phyloP scores from a whole-genome alignment of 2,329 filamentous ascomycete species.

The Mariannaea elegans region DNA sequence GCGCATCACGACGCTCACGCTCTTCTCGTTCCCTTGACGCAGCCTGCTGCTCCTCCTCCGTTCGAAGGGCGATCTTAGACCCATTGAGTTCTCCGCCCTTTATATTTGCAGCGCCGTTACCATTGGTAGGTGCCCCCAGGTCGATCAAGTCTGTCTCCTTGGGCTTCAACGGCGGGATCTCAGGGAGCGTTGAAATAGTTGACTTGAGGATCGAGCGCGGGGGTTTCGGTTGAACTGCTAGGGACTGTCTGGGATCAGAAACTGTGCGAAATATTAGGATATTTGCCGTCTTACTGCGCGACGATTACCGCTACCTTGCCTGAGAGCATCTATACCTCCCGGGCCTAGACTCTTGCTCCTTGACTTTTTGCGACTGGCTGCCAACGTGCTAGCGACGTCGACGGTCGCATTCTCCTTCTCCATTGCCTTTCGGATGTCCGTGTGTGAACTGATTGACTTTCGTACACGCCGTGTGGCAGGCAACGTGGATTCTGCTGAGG shows the following conservation, averaged over 20 bases:
- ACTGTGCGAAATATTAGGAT: constrained; percentile 6
- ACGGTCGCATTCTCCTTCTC: constrained; percentile 84
- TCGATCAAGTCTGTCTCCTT: constrained; percentile 32
- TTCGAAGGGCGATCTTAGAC: constrained; percentile 71
- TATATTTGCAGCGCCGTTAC: constrained; percentile 22
- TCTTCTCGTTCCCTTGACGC: constrained; percentile 76
- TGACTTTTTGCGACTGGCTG: constrained; percentile 71
- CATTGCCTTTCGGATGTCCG: constrained; percentile 58
- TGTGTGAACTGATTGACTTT: constrained; percentile 75
- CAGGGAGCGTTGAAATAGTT: constrained; percentile 71
- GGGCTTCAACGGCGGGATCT: constrained; percentile 72
- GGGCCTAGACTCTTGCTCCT: constrained; percentile 97
- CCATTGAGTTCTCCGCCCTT: constrained; percentile 41
- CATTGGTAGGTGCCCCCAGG: constrained; percentile 24
- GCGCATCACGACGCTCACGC: constrained; percentile 81
- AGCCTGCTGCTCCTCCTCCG: constrained; percentile 76
- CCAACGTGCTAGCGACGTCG: constrained; percentile 66
- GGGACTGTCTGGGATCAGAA: constrained; percentile 54
- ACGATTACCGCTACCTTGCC: constrained; percentile 77
- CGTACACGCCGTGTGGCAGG: constrained; percentile 67
- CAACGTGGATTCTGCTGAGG: constrained; percentile 55
- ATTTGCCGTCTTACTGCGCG: constrained; percentile 69
- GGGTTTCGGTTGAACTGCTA: constrained; percentile 61
- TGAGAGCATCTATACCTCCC: constrained; percentile 85
- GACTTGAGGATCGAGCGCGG: constrained; percentile 83